Percentiles rank a stretch among this genome's conserved stretches.
These are phyloP conservation scores for Sugiyamaella grinbergsii DNA, from an alignment of 1,139 yeast genomes.

Conservation along the genomic window DNA sequence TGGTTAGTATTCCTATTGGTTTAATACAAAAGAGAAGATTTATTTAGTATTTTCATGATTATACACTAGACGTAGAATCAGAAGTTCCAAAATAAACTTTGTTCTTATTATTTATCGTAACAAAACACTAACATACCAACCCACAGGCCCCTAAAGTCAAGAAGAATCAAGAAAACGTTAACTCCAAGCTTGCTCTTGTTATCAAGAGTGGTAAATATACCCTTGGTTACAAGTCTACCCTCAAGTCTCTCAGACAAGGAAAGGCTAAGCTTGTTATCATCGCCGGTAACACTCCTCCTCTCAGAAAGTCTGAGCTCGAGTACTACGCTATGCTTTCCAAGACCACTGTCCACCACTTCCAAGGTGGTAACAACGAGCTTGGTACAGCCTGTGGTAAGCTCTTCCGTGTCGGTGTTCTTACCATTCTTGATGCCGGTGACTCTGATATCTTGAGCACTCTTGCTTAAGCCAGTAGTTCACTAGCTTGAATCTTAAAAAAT, in stretches of 20 bases:
- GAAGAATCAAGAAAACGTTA: slow-evolving; percentile 90
- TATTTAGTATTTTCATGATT: slow-evolving; percentile 8
- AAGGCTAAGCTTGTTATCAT: slow-evolving; percentile 98
- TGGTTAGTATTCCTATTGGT: slow-evolving; percentile 77
- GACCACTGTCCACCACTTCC: slow-evolving; percentile 98
- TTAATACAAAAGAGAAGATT: slow-evolving; percentile 1
- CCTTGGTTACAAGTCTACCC: slow-evolving; percentile 99
- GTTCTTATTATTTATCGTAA: not conserved
- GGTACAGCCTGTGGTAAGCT: slow-evolving; percentile 99
- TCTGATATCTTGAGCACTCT: slow-evolving; percentile 83
- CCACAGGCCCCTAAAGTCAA: slow-evolving; percentile 89
- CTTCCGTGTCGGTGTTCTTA: slow-evolving; percentile 98
- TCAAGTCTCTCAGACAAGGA: slow-evolving; percentile 98
- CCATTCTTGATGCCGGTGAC: slow-evolving; percentile 99
- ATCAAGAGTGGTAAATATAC: slow-evolving; percentile 99
- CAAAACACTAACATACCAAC: slow-evolving; percentile 12
- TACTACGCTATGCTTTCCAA: slow-evolving; percentile 99
- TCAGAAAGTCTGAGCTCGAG: slow-evolving; percentile 99
- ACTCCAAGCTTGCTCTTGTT: slow-evolving; percentile 97
- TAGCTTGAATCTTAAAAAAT: not conserved
- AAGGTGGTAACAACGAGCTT: slow-evolving; percentile 99
- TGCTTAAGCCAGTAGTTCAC: slow-evolving; percentile 19
- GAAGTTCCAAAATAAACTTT: slow-evolving; percentile 9
- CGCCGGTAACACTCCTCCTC: slow-evolving; percentile 99
- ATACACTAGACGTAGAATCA: slow-evolving; percentile 7